These are phyloP conservation scores for Sugiyamaella valdiviana DNA, from an alignment of 805 yeast genomes.

Conservation along the genomic window DNA sequence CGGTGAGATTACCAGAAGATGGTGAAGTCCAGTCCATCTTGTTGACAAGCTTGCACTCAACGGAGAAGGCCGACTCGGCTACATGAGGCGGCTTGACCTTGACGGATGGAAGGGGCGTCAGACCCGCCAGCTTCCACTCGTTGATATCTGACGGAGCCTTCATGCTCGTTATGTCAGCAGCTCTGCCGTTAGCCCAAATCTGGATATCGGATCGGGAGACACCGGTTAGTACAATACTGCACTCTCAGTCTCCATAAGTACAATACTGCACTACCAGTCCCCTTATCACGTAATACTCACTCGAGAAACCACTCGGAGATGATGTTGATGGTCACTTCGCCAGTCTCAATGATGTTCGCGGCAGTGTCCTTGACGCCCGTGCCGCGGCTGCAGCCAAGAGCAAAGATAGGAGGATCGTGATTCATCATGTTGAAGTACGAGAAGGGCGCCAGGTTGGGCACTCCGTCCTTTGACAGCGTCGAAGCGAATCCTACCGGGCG, in stretches of 20 bases:
- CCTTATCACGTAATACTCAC: too few relatives aligned
- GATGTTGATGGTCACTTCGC: slow-evolving; percentile 50
- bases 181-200: slow-evolving; percentile 28
- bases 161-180: slow-evolving; percentile 47
- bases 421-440: slow-evolving; percentile 46
- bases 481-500: slow-evolving; percentile 58
- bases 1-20: slow-evolving; percentile 28
- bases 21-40: slow-evolving; percentile 42
- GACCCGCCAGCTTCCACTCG: slow-evolving; percentile 53
- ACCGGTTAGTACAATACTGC: too few relatives aligned
- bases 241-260: too few relatives aligned
- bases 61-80: slow-evolving; percentile 53
- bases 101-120: slow-evolving; percentile 41
- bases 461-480: slow-evolving; percentile 40
- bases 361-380: slow-evolving; percentile 45
- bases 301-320: slow-evolving; percentile 60
- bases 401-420: slow-evolving; percentile 55
- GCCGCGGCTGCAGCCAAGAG: slow-evolving; percentile 43
- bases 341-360: slow-evolving; percentile 43
- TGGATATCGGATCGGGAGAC: too few relatives aligned
- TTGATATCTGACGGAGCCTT: slow-evolving; percentile 45
- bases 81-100: slow-evolving; percentile 51
- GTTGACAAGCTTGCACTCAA: slow-evolving; percentile 48
- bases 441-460: slow-evolving; percentile 52
- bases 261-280: too few relatives aligned